Conservation (phyloP, 495 filamentous ascomycete species). For the Neurospora pannonica region DNA sequence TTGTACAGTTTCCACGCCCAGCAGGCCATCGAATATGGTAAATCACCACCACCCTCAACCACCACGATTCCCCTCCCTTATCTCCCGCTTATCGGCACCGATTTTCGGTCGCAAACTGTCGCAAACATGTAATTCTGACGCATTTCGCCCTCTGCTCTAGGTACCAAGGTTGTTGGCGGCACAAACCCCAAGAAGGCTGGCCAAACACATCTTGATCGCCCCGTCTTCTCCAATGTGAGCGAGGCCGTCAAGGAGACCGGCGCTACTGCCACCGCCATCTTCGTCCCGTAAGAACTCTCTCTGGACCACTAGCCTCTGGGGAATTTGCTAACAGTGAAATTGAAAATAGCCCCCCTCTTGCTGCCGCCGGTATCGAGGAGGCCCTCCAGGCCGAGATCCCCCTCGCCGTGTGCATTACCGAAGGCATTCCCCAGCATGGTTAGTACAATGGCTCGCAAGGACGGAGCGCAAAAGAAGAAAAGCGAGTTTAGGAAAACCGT, state of each 20-base stretch:
- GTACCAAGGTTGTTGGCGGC: constrained; percentile 94
- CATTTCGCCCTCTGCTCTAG: constrained; percentile 31
- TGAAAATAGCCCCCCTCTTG: constrained; percentile 66
- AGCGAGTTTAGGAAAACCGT: not conserved
- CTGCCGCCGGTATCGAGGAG: constrained; percentile 93
- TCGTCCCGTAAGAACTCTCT: constrained; percentile 67
- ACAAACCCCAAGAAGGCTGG: constrained; percentile 99
- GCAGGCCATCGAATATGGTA: constrained; percentile 98
- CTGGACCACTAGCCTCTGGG: not conserved
- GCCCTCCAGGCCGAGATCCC: constrained; percentile 86
- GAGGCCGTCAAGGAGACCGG: constrained; percentile 90
- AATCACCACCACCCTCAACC: constrained; percentile 1
- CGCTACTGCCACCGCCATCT: constrained; percentile 87
- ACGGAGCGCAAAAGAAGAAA: not conserved
- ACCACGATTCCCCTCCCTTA: not conserved
- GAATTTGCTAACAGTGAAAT: not conserved
- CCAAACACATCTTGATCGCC: constrained; percentile 74
- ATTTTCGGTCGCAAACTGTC: not conserved
- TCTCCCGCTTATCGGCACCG: not conserved
- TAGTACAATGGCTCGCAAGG: constrained; percentile 18
- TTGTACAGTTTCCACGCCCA: constrained; percentile 79
- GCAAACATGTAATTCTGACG: constrained; percentile 8
- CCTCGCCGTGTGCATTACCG: constrained; percentile 94
- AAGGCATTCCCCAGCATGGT: constrained; percentile 97
- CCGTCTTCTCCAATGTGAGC: constrained; percentile 82